These are phyloP conservation scores for Eucalyptus pauciflora DNA, from an alignment of 345 rosid genomes.

Conservation along the genomic window DNA sequence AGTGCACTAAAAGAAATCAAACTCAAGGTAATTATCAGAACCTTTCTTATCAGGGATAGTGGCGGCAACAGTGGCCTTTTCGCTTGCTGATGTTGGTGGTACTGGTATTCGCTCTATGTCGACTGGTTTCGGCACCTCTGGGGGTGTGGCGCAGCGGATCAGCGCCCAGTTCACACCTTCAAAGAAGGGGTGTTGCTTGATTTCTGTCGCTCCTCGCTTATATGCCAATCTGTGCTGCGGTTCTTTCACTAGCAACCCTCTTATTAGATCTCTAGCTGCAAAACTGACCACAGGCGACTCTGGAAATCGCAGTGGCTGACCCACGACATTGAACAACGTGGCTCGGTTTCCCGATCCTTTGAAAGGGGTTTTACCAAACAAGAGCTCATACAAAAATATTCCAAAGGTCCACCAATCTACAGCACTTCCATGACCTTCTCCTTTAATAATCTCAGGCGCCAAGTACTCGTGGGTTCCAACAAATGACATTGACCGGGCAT, in stretches of 20 bases:
- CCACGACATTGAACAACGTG: slow-evolving; percentile 81
- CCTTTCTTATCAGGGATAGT: slow-evolving; percentile 38
- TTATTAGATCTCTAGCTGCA: slow-evolving; percentile 77
- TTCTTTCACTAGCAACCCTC: slow-evolving; percentile 79
- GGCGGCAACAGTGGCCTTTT: slow-evolving; percentile 25
- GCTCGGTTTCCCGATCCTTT: slow-evolving; percentile 90
- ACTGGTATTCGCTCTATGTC: slow-evolving; percentile 43
- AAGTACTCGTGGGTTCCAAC: slow-evolving; percentile 91
- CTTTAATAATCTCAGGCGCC: slow-evolving; percentile 89
- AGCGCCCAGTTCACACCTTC: slow-evolving; percentile 96
- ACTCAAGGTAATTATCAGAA: slow-evolving; percentile 76
- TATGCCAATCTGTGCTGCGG: slow-evolving; percentile 80
- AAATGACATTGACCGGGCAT: slow-evolving; percentile 91
- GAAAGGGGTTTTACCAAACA: slow-evolving; percentile 92
- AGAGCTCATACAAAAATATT: slow-evolving; percentile 73
- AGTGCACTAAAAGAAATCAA: slow-evolving; percentile 72
- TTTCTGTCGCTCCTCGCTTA: slow-evolving; percentile 89
- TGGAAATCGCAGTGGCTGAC: slow-evolving; percentile 87
- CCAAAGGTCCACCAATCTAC: slow-evolving; percentile 99
- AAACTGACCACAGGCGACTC: slow-evolving; percentile 80
- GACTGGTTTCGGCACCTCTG: slow-evolving; percentile 73
- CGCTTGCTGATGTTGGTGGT: slow-evolving; percentile 29
- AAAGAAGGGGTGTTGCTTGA: slow-evolving; percentile 90
- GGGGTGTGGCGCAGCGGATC: slow-evolving; percentile 90
- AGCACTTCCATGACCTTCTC: slow-evolving; percentile 97